phyloP scores from a whole-genome alignment of 345 rosid genomes.

The Brassica rapa region DNA sequence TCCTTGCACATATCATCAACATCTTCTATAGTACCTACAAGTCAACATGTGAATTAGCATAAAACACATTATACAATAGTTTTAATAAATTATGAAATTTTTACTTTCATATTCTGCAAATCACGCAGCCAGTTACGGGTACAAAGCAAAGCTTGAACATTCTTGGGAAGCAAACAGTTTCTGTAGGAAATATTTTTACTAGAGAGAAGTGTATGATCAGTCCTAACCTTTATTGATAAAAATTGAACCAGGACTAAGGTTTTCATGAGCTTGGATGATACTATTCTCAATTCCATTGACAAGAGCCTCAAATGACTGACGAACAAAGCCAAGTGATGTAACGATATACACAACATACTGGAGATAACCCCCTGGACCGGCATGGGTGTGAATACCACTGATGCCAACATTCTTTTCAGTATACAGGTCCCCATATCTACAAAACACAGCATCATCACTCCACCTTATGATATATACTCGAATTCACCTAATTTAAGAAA shows the following conservation, averaged over 20 bases:
- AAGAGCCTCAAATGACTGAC: slow-evolving; percentile 88
- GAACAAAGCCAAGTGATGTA: slow-evolving; percentile 94
- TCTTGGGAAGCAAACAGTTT: too few species aligned
- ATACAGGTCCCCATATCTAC: slow-evolving; percentile 87
- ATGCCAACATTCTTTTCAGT: slow-evolving; percentile 87
- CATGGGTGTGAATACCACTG: slow-evolving; percentile 94
- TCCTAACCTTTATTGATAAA: slow-evolving; percentile 71
- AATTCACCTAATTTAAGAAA: background rate
- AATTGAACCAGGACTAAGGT: slow-evolving; percentile 83
- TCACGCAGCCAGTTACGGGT: too few species aligned
- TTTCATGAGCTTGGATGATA: slow-evolving; percentile 86
- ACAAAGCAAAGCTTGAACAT: too few species aligned
- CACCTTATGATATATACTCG: background rate
- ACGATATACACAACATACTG: slow-evolving; percentile 86
- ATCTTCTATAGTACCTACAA: too few species aligned
- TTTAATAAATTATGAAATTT: too few species aligned
- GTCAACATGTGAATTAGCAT: too few species aligned
- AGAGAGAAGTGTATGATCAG: slow-evolving; percentile 9
- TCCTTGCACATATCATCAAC: too few species aligned
- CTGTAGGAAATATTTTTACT: background rate
- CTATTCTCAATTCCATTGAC: slow-evolving; percentile 95
- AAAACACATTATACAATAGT: too few species aligned
- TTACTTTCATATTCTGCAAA: too few species aligned
- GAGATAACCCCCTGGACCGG: slow-evolving; percentile 98
- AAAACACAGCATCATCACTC: slow-evolving; percentile 27